These are phyloP conservation scores for Fusarium sp. DNA, from an alignment of 2,329 filamentous ascomycete species.

Conservation along the genomic window DNA sequence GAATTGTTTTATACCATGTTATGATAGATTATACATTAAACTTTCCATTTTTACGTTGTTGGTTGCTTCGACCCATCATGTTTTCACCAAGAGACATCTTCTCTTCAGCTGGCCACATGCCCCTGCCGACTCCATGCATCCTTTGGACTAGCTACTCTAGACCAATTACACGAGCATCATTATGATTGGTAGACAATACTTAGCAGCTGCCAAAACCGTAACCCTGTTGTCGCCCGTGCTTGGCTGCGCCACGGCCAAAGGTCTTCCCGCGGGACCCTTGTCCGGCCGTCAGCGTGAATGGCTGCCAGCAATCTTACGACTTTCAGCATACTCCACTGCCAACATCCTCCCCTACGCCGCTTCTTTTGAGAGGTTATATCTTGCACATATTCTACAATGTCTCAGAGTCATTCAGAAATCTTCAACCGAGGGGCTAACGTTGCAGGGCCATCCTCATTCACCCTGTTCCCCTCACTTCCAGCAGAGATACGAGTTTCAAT, in stretches of 20 bases:
- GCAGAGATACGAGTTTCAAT: neutral
- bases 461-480: neutral
- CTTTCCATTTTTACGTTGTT: neutral
- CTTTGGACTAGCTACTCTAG: neutral
- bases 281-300: neutral
- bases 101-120: neutral
- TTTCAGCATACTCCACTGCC: neutral
- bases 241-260: neutral
- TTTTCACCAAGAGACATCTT: neutral
- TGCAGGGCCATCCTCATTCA: neutral
- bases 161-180: neutral
- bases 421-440: fast-evolving
- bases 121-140: neutral
- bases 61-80: fast-evolving
- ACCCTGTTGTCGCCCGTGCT: neutral
- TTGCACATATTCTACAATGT: neutral
- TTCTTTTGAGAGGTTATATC: neutral
- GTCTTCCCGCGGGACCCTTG: neutral
- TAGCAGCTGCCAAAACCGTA: neutral
- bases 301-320: neutral
- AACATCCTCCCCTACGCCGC: neutral
- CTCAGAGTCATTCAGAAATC: neutral
- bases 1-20: neutral
- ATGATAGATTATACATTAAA: neutral
- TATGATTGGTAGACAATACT: neutral